A percentile compares a stretch with the other conserved stretches of the same genome.
Evolutionary conservation across 2,329 filamentous ascomycete genomes (phyloP).

Genomic region (Arthrobotrys musiformis): DNA sequence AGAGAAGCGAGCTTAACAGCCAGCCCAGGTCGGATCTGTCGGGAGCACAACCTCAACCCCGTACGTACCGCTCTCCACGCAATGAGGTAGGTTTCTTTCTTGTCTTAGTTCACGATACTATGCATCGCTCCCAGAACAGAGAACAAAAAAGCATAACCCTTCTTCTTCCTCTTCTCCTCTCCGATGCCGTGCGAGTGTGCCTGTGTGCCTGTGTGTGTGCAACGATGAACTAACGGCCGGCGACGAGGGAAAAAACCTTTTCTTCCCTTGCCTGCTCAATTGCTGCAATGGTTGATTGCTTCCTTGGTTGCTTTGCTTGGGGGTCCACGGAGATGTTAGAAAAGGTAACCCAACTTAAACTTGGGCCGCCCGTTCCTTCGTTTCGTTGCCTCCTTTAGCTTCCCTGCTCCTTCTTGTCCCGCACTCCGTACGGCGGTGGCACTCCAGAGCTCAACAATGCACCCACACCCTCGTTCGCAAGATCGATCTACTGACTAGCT

Average conservation of each 20-base stretch:
- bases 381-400: conserved; percentile 26
- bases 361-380: neutral
- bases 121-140: conserved; percentile 6
- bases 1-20: conserved; percentile 14
- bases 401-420: conserved; percentile 21
- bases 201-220: neutral
- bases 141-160: conserved; percentile 22
- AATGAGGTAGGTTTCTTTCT: conserved; percentile 23
- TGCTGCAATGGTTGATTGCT: neutral
- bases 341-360: neutral
- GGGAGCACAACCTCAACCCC: conserved; percentile 25
- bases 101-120: conserved; percentile 43
- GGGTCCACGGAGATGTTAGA: too few relatives aligned
- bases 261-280: conserved; percentile 11
- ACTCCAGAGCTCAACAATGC: conserved; percentile 41
- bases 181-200: too few relatives aligned
- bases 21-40: conserved; percentile 31
- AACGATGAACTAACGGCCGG: neutral
- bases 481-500: conserved; percentile 33
- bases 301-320: too few relatives aligned
- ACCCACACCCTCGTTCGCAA: neutral
- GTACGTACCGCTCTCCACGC: conserved; percentile 11
- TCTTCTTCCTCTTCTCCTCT: neutral
- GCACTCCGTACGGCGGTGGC: conserved; percentile 21
- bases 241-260: conserved; percentile 17